phyloP scores from a whole-genome alignment of 2,329 filamentous ascomycete species.

The Trichoderma guizhouense region DNA sequence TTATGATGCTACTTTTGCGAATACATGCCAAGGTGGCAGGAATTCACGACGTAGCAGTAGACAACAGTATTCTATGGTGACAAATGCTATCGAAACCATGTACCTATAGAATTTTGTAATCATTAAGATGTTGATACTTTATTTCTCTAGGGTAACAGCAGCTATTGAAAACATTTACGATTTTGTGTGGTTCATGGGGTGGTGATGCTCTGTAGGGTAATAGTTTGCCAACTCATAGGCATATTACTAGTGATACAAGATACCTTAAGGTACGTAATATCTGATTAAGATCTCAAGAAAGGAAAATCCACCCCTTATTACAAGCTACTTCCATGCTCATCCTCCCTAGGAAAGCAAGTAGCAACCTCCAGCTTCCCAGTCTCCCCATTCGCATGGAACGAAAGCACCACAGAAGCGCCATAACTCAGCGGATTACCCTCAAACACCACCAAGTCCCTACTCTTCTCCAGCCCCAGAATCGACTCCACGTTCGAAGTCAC shows the following conservation, averaged over 20 bases:
- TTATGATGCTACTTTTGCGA: not conserved
- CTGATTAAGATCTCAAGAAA: not conserved
- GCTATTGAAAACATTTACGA: not conserved
- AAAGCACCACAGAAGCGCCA: conserved; percentile 38
- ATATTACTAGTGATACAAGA: not conserved
- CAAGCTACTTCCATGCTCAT: not conserved
- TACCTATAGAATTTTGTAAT: no score
- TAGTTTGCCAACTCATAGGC: not conserved
- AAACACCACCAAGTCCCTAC: conserved; percentile 41
- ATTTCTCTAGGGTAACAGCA: not conserved
- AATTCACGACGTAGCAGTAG: not conserved
- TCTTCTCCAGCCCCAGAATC: conserved; percentile 36
- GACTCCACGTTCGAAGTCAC: conserved; percentile 41
- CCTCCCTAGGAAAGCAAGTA: conserved; percentile 31
- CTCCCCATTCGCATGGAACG: conserved; percentile 31
- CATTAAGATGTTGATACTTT: no score
- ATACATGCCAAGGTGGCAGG: no score
- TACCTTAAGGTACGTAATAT: not conserved
- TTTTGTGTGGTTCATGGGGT: not conserved
- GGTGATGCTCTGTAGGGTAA: not conserved
- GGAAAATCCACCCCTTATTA: not conserved
- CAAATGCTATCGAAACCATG: no score
- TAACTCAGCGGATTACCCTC: conserved; percentile 42
- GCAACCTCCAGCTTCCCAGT: conserved; percentile 30
- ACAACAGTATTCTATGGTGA: no score